Evolutionary conservation across 2,329 filamentous ascomycete species (phyloP), one percentile per base, ranked within the genome.

Genomic region (Tolypocladium tundrense): DNA sequence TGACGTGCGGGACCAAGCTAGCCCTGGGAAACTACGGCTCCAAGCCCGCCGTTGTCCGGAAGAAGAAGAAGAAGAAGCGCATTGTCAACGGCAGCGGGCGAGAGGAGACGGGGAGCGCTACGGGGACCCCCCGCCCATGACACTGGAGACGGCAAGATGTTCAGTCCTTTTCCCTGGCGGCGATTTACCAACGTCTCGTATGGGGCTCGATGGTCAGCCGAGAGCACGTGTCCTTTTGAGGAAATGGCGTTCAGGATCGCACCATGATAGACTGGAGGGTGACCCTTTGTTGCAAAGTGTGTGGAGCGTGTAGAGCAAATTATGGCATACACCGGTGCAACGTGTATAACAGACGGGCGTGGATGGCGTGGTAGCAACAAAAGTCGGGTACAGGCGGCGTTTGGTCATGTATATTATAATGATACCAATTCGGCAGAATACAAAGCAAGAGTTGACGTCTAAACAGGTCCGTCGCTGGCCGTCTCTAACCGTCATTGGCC

Each of bases 1-100:
- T 94, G 62, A 96, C 91, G 0, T 96, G 91, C 70, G 90, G 88
- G 2, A 93, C 88, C 3, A 83, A 85, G 66, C 77, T 96, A 37
- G 79, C 85, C n/a, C 74, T 92, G n/a, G 88, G 87, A 0, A 83
- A 83, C 59, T 91, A 91, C 66, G 89, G 89, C 24, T 79, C 82
- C 6, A 90, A 86, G 66, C 90, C 91, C 1, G 87, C 86, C n/a
- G 87, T 93, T 6, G 77, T 92, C 1, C 77, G 81, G 56, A 85
- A 80, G 67, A 91, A 87, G 76, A 90, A 87, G 71, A 91, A 88
- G 78, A 91, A 87, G 81, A 90, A 86, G 77, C 84, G 80, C 68
- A 74, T 78, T 35, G 69, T 77, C 54, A 82, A 84, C 52, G 82
- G 82, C 4, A 71, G 72, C 42, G 72, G 73, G 2, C 69, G 77